Evolutionary conservation across 352 stramenopile genomes (phyloP).

Genomic region (Globisporangium cylindrosporum): DNA sequence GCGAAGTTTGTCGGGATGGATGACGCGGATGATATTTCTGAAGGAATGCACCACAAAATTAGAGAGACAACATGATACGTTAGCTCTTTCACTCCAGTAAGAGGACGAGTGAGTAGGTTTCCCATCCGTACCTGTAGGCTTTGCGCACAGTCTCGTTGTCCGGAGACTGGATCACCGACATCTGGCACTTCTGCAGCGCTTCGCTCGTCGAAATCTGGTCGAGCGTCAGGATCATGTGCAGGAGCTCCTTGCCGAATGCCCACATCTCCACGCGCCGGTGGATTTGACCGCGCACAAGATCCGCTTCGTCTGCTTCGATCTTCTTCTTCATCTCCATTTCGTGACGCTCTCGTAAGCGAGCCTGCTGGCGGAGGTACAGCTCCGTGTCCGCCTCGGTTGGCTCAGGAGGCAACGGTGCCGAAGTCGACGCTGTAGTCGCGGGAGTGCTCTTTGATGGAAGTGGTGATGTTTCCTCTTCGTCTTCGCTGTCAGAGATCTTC

Average conservation of each 20-base stretch:
- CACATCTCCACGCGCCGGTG: constrained; percentile 78
- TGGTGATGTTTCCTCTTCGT: constrained; percentile 20
- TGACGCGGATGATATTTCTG: constrained; percentile 85
- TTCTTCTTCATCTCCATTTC: constrained; percentile 82
- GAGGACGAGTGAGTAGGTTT: background rate
- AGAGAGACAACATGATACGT: background rate
- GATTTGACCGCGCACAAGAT: constrained; percentile 73
- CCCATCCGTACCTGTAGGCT: constrained; percentile 53
- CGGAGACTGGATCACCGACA: constrained; percentile 77
- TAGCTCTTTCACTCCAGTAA: background rate
- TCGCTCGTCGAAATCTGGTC: constrained; percentile 77
- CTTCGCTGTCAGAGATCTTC: constrained; percentile 62
- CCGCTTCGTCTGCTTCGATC: constrained; percentile 73
- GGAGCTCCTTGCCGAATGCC: constrained; percentile 78
- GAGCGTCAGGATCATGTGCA: constrained; percentile 85
- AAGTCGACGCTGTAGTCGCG: constrained; percentile 14
- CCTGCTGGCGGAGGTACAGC: constrained; percentile 80
- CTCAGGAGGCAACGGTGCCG: constrained; percentile 66
- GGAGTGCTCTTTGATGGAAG: background rate
- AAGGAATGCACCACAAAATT: constrained; percentile 5
- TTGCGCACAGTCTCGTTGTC: constrained; percentile 83
- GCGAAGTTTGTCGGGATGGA: constrained; percentile 86
- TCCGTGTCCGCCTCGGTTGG: constrained; percentile 69
- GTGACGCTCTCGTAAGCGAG: constrained; percentile 74
- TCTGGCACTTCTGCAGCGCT: constrained; percentile 65